Evolutionary conservation across 192 early-diverging fungal species (phyloP), one percentile per base, ranked within the genome.

Genomic region (Obelidium mucronatum): DNA sequence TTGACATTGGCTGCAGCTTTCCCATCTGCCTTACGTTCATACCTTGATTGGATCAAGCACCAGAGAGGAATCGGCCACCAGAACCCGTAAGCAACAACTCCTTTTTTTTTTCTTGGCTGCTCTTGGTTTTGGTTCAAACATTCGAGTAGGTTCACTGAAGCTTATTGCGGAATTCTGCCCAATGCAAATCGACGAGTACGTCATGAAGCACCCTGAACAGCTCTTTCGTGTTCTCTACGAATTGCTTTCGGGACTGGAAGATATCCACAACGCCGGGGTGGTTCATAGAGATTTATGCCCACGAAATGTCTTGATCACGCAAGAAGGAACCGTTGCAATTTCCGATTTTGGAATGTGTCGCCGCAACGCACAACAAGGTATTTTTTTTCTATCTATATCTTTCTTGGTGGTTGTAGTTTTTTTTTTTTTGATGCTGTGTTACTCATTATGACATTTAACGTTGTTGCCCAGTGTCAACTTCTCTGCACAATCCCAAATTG

Each of bases 251-350:
- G 95, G 95, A 0, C 83, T 97, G 1, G 87, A 90, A 3, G 95
- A 93, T 78, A 78, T 97, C 56, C 95, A 97, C 77, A 81, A 82
- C 5, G 85, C 92, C 34, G 84, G 93, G 61, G 88, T 91, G 69
- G 59, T 83, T 13, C 95, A 97, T 78, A 92, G 93, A 71, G 95
- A 97, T 78, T 67, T 97, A 19, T 96, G 96, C 79, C 93, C 76
- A 1, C 93, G 93, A 65, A 96, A 97, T 78, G 92, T 97, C 60
- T 75, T 97, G 55, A 94, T 92, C 0, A 97, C 95, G 22, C 95
- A 96, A 68, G 91, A 89, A 30, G 95, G 95, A 1, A 90, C 94
- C 79, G 93, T 95, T 1, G 96, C 96, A 72, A 80, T 97, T 39
- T 92, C 95, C 0, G 95, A 97, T 74, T 97, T 97, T 85, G 95